Percentiles rank a stretch among this genome's conserved stretches.
These are phyloP conservation scores for Thinopyrum obtusiflorum DNA, from an alignment of 202 grass and related monocot genomes.

Conservation along the genomic window DNA sequence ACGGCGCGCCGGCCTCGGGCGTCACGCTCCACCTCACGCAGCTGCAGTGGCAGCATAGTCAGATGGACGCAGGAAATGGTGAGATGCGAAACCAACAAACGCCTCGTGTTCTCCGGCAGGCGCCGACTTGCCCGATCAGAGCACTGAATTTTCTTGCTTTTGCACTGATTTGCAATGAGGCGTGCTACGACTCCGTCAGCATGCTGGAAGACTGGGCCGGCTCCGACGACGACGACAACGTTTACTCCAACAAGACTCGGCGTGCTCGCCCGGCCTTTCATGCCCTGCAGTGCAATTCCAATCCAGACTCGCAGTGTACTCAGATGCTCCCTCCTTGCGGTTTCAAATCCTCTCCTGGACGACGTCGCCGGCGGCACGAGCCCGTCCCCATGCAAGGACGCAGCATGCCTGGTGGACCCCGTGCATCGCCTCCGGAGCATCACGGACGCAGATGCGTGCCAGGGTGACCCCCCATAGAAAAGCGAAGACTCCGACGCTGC, in stretches of 20 bases:
- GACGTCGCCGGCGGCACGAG: constrained; percentile 14
- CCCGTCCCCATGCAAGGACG: constrained; percentile 22
- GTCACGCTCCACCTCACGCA: constrained; percentile 80
- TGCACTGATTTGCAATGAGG: constrained; percentile 70
- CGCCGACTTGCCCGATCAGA: background rate
- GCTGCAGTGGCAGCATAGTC: constrained; percentile 90
- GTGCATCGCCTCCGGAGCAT: constrained; percentile 43
- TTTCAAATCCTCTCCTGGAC: constrained; percentile 41
- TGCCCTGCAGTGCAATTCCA: background rate
- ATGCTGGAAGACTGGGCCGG: constrained; percentile 60
- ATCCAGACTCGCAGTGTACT: background rate
- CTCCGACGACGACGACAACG: constrained; percentile 46
- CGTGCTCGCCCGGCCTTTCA: background rate
- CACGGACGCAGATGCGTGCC: constrained; percentile 35
- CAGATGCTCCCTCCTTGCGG: background rate
- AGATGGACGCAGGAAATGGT: constrained; percentile 67
- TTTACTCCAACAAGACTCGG: constrained; percentile 76
- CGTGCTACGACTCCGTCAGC: constrained; percentile 89
- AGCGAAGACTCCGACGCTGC: background rate
- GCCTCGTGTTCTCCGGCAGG: background rate
- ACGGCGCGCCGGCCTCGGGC: constrained; percentile 44
- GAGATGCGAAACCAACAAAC: background rate
- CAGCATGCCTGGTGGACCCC: constrained; percentile 25
- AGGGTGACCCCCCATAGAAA: constrained; percentile 11
- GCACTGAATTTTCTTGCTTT: background rate